Conservation (phyloP, 768 basidiomycete species). For the Favolaschia claudopus region DNA sequence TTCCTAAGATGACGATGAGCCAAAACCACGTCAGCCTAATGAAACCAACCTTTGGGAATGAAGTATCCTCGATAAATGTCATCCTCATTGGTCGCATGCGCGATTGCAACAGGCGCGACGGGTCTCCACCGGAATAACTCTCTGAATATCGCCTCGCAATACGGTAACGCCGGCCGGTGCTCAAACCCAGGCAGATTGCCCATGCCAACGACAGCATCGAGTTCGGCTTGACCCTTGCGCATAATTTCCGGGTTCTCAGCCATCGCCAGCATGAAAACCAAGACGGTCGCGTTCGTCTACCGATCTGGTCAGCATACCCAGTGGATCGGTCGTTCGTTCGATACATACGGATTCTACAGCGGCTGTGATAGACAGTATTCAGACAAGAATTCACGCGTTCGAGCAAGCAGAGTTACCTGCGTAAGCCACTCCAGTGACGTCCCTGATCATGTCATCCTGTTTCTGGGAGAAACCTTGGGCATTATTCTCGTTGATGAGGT, state of each 20-base stretch:
- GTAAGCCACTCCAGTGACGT: constrained; percentile 38
- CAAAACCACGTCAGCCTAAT: too few relatives aligned
- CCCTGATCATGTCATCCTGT: constrained; percentile 36
- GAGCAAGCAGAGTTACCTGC: too few relatives aligned
- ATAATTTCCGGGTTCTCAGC: constrained; percentile 33
- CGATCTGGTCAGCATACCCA: background rate
- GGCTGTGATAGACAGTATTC: too few relatives aligned
- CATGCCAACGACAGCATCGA: constrained; percentile 36
- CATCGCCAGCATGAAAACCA: constrained; percentile 35
- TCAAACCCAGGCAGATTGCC: constrained; percentile 36
- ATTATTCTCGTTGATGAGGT: background rate
- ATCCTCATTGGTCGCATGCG: constrained; percentile 31
- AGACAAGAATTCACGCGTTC: too few relatives aligned
- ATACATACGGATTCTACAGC: constrained; percentile 18
- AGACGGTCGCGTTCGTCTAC: constrained; percentile 30
- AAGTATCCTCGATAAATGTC: constrained; percentile 40
- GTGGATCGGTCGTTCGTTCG: background rate
- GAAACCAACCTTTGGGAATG: constrained; percentile 38
- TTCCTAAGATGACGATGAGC: too few relatives aligned
- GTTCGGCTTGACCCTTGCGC: constrained; percentile 35
- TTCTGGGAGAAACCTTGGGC: constrained; percentile 8
- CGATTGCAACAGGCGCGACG: constrained; percentile 5
- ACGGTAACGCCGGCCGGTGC: constrained; percentile 26
- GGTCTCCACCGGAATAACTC: constrained; percentile 22
- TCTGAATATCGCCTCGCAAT: constrained; percentile 13